Base-by-base conservation (phyloP, 202 grass and related monocot species). In the Elaeis oleifera region DNA sequence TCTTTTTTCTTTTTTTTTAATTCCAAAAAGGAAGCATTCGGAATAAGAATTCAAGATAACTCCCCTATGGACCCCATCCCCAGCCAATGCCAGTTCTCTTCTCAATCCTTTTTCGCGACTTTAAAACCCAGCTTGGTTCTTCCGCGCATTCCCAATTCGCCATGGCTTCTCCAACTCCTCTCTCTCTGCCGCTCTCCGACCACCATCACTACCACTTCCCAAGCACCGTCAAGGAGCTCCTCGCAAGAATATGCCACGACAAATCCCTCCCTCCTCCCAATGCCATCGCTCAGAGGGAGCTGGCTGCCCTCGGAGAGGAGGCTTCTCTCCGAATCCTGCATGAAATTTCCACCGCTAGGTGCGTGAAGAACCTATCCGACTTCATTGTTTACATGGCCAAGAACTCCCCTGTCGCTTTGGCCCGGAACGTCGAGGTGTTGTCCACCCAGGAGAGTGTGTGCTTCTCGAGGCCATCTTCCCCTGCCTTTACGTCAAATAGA, bases 291-390 rank as follows among this genome's bases (percentile, higher is more conserved):
- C 72, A 74, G 53, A 17, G 11, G 18, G 44, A 17, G 48, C 79
- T 95, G 31, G 76, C 67, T 15, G 53, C 48, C 17, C 54, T 95
- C 52, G 82, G 70, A 50, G 85, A 89, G 14, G 16, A 23, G 1
- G 58, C 50, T 18, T 69, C 80, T 4, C 0, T 52, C 57, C 26
- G 61, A 11, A 70, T 90, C 58, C 61, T 95, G 52, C 29, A 32
- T 11, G 36, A 4, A 36, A 55, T 89, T 31, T 53, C 22, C 31
- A 76, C 29, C 0, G 18, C 7, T 29, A 36, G 5, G 28, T 27
- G 4, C 1, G 71, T 79, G 21, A 49, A 17, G 25, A 79, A 39
- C 13, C 68, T 89, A 0, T 81, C 90, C 4, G 63, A 28, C 22
- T 83, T 29, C 61, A 70, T 95, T 74, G 20, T 20, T 20, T 20